These are phyloP conservation scores for Scheffersomyces illinoinensis DNA, from an alignment of 1,139 yeast genomes.

Conservation along the genomic window DNA sequence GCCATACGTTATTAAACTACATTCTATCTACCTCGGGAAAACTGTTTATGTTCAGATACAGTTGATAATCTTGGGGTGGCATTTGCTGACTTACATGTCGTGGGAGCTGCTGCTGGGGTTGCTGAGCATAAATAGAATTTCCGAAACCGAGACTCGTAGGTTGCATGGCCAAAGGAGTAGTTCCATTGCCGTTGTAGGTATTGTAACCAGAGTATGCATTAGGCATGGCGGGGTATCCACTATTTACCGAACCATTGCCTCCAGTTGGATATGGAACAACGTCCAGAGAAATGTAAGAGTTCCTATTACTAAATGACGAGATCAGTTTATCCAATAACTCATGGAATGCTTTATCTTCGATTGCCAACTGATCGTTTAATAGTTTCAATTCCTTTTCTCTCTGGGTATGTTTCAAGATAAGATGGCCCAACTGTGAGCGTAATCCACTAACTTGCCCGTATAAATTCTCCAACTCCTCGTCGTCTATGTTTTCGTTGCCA, in stretches of 20 bases:
- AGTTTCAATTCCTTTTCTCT: constrained; percentile 73
- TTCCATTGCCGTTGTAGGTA: constrained; percentile 3
- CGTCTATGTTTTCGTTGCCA: constrained; percentile 20
- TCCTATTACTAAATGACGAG: constrained; percentile 18
- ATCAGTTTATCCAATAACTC: constrained; percentile 60
- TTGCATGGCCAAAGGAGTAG: constrained; percentile 24
- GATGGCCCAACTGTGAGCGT: constrained; percentile 69
- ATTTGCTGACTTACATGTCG: neutral
- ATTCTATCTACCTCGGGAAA: constrained; percentile 33
- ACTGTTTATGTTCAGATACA: constrained; percentile 29
- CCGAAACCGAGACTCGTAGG: constrained; percentile 42
- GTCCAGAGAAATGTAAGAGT: neutral
- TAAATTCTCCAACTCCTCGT: constrained; percentile 49
- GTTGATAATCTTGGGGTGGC: constrained; percentile 1
- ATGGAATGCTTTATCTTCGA: constrained; percentile 70
- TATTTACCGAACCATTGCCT: constrained; percentile 13
- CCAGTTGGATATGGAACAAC: constrained; percentile 22
- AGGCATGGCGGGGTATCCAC: constrained; percentile 9
- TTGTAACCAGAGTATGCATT: constrained; percentile 1
- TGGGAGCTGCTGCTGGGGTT: constrained; percentile 1
- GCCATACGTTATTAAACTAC: constrained; percentile 2
- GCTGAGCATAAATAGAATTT: constrained; percentile 15
- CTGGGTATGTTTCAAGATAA: constrained; percentile 73
- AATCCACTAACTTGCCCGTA: constrained; percentile 72
- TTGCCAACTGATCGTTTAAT: constrained; percentile 67